Percentiles rank a stretch among this genome's conserved stretches.
Evolutionary conservation across 169 alveolate genomes (phyloP).

Genomic region (Perkinsus olseni): DNA sequence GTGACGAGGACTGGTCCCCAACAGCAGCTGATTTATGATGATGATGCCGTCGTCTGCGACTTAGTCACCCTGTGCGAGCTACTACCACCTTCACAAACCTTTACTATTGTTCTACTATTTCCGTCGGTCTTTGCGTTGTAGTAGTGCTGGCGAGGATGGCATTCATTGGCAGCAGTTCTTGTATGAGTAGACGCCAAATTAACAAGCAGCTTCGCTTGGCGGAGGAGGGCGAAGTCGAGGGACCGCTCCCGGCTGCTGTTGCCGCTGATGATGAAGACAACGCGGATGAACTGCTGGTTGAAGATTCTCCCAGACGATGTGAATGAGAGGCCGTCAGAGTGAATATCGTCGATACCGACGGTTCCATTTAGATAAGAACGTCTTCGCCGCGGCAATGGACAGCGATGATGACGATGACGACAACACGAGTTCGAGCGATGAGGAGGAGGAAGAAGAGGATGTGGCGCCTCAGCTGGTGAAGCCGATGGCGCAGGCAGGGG

Average conservation of each 20-base stretch:
- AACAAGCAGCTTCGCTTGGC: neutral
- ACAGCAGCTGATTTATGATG: neutral
- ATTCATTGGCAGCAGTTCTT: neutral
- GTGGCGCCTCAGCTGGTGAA: neutral
- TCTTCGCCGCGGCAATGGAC: neutral
- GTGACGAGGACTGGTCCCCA: neutral
- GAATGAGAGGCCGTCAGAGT: neutral
- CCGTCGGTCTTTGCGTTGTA: neutral
- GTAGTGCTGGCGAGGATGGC: neutral
- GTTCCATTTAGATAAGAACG: neutral
- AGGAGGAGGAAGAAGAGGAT: neutral
- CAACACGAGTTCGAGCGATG: neutral
- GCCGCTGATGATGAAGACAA: neutral
- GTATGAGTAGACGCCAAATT: neutral
- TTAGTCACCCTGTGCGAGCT: neutral
- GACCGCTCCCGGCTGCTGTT: neutral
- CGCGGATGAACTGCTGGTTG: neutral
- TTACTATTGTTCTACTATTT: neutral
- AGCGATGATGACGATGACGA: neutral
- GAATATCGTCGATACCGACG: neutral
- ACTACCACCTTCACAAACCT: neutral
- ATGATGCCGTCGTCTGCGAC: neutral
- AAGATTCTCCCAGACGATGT: neutral
- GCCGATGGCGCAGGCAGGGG: neutral
- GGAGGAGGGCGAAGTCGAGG: neutral